Evolutionary conservation across 192 early-diverging fungal species (phyloP), one percentile per base, ranked within the genome.

Genomic region (Phycomyces nitens): DNA sequence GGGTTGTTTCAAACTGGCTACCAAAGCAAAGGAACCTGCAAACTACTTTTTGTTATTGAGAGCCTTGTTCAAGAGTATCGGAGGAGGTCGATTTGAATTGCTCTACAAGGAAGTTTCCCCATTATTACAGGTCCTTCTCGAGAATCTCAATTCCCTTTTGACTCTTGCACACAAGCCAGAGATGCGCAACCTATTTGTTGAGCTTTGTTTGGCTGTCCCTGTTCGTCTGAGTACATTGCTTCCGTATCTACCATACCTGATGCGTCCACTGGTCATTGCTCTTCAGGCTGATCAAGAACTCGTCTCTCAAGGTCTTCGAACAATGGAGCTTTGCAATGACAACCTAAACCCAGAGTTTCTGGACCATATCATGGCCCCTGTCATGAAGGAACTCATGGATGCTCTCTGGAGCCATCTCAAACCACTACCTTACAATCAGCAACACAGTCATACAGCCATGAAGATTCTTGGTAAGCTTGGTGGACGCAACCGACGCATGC

Each of bases 381-480:
- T 98, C 14, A 90, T 95, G 60, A 88, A 89, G 38, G 96, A 97
- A 22, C 78, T 99, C 1, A 98, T 99, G 98, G 79, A 83, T 27
- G 91, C 92, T 1, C 77, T 99, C 16, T 96, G 94, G 91, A 88
- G 83, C 57, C 98, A 98, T 65, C 79, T 99, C 22, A 84, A 87
- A 49, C 95, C 94, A 16, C 71, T 84, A 0, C 94, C 95, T 3
- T 95, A 97, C 73, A 89, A 88, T 60, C 86, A 82, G 22, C 73
- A 77, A 10, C 93, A 96, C 63, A 90, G 89, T 29, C 85, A 91
- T 62, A 87, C 89, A 3, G 91, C 96, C 3, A 87, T 94, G 63
- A 81, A 93, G 15, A 98, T 99, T 54, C 77, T 99, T 0, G 98
- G 98, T 9, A 98, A 99, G 71, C 85, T 99, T 27, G 98, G 98